phyloP scores from a whole-genome alignment of 2,329 filamentous ascomycete species.

The Arthrobotrys sinensis region DNA sequence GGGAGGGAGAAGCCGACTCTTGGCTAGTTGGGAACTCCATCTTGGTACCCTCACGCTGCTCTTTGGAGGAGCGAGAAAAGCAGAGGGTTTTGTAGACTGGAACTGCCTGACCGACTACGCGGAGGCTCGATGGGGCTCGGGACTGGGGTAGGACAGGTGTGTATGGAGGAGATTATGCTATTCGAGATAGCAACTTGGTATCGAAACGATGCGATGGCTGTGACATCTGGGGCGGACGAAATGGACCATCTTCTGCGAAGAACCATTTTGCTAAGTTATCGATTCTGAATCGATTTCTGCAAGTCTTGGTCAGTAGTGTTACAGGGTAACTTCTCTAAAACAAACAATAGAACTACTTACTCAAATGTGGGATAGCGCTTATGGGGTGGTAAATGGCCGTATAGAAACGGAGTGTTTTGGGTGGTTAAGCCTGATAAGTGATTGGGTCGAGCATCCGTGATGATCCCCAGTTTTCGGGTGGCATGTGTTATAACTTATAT shows the following conservation, averaged over 20 bases:
- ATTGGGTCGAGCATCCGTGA: slow-evolving; percentile 36
- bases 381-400: too few species aligned
- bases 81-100: slow-evolving; percentile 53
- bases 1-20: background rate
- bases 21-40: background rate
- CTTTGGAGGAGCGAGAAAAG: slow-evolving; percentile 54
- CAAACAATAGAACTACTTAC: background rate
- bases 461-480: slow-evolving; percentile 36
- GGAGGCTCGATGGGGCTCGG: slow-evolving; percentile 55
- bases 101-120: slow-evolving; percentile 7
- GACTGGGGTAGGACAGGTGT: slow-evolving; percentile 49
- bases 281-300: background rate
- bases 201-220: slow-evolving; percentile 57
- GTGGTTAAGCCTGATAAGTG: slow-evolving; percentile 2
- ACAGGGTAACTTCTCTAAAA: background rate
- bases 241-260: slow-evolving; percentile 59
- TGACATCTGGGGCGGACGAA: slow-evolving; percentile 49
- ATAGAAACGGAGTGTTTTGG: background rate
- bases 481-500: slow-evolving; percentile 60
- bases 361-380: background rate
- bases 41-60: slow-evolving; percentile 20
- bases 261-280: slow-evolving; percentile 41
- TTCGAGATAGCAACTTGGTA: slow-evolving; percentile 60
- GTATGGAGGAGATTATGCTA: slow-evolving; percentile 57
- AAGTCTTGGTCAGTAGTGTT: background rate